Evolutionary conservation across 306 rosid genomes (phyloP).

Genomic region (Quercus robur): DNA sequence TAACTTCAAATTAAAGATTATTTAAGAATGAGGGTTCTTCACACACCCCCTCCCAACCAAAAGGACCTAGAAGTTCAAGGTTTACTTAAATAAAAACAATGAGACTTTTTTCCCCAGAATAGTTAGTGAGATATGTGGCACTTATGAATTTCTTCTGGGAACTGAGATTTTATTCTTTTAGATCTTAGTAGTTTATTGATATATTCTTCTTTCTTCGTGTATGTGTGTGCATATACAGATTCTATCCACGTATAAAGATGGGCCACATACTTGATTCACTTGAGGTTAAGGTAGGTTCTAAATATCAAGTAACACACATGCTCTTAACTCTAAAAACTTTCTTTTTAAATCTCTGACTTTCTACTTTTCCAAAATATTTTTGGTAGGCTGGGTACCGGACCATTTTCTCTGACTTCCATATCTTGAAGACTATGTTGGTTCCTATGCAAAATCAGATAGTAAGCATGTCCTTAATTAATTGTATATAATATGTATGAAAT

Average conservation of each 20-base stretch:
- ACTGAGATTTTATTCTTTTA: neutral
- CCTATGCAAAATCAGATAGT: neutral
- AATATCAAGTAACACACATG: neutral
- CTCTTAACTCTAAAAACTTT: neutral
- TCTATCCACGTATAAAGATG: neutral
- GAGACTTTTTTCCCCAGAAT: neutral
- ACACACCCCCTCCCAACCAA: too few relatives aligned
- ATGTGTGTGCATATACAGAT: neutral
- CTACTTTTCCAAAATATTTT: neutral
- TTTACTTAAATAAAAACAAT: neutral
- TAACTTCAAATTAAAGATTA: neutral
- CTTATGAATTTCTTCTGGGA: neutral
- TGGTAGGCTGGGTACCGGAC: slow-evolving; percentile 3
- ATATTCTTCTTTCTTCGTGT: neutral
- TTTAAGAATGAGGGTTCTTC: neutral
- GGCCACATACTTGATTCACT: slow-evolving; percentile 1
- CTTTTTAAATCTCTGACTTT: neutral
- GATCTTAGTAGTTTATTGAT: neutral
- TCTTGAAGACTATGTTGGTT: neutral
- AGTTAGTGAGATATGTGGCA: neutral
- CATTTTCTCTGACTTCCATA: slow-evolving; percentile 3
- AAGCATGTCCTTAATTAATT: neutral
- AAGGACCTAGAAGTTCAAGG: neutral
- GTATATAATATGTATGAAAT: neutral
- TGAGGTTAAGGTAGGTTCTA: neutral